Base-by-base conservation (phyloP, 352 stramenopile species). In the Pythium dissotocum region DNA sequence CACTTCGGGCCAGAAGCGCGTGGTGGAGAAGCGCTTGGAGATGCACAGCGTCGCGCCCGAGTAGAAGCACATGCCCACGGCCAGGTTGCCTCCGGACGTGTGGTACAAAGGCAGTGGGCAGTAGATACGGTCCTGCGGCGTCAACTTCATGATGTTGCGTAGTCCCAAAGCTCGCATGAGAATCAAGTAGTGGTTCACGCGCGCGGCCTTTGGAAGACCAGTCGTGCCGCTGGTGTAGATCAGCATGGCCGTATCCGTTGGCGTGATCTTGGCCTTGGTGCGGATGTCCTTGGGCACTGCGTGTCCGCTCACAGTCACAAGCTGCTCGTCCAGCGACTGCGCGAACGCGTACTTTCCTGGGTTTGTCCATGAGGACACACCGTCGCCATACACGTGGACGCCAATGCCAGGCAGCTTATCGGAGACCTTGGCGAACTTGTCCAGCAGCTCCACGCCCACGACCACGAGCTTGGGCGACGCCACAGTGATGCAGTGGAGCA, bases 201-300 rank as follows among this genome's bases (percentile, higher is more conserved):
- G 71, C 6, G 84, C 83, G 4, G 89, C 89, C 68, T 96, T 97
- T 49, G 85, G 87, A 18, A 94, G 65, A 0, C 81, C 82, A 24
- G 89, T 97, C 54, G 88, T 96, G 49, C 89, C 89, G 51, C 86
- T 95, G 40, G 86, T 95, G 65, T 94, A 96, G 65, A 96, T 95
- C n/a, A 90, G 76, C 51, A 93, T 67, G 28, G 78, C 78, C 64
- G 77, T 88, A 68, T 94, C 83, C 4, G 67, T 82, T n/a, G 76
- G 87, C 38, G 66, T 72, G 53, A 90, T 75, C 8, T 68, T 26
- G 2, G 33, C 38, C 16, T 51, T 61, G 0, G 67, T 52, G 13
- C 83, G 77, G 26, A 80, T 71, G 0, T 71, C 62, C 9, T 53
- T 44, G 0, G 75, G 54, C 2, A 78, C 74, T 24, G 67, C 67